Conservation (phyloP, 179 eudicot species). For the Nepenthes alata region DNA sequence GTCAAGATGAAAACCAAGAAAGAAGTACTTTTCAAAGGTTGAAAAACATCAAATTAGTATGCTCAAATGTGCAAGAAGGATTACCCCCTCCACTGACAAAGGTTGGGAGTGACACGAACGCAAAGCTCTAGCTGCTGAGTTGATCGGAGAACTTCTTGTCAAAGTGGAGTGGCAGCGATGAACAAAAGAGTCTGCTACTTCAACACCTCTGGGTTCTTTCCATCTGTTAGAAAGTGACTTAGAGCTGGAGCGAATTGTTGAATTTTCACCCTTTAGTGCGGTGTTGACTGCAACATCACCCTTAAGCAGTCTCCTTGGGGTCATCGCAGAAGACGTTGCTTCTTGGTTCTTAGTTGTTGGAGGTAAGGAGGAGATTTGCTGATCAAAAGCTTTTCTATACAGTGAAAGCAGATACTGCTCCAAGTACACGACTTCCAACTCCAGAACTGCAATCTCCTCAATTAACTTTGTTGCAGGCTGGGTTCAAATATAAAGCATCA, state of each 20-base stretch:
- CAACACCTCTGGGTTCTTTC: constrained; percentile 17
- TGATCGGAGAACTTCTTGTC: constrained; percentile 33
- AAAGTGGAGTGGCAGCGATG: constrained; percentile 69
- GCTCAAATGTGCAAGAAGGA: neutral
- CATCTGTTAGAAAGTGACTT: constrained; percentile 16
- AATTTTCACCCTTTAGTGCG: constrained; percentile 19
- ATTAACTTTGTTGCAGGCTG: constrained; percentile 90
- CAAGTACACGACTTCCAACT: constrained; percentile 77
- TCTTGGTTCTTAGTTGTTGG: constrained; percentile 29
- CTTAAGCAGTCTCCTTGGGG: constrained; percentile 37
- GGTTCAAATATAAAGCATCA: constrained; percentile 10
- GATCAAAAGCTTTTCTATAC: constrained; percentile 81
- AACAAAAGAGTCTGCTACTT: constrained; percentile 31
- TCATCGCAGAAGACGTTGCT: constrained; percentile 24
- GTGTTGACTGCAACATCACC: constrained; percentile 36
- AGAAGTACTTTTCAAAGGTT: neutral
- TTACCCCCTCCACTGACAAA: constrained; percentile 77
- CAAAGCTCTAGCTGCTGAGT: constrained; percentile 42
- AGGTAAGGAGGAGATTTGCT: constrained; percentile 36
- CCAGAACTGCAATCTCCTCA: constrained; percentile 73
- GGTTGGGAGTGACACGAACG: constrained; percentile 90
- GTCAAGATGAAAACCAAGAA: neutral
- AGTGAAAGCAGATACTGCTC: constrained; percentile 88
- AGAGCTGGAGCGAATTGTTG: constrained; percentile 17
- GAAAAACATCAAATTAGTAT: no score